Base-by-base conservation (phyloP, 441 rosid genomes). In the Gossypium schwendimanii region DNA sequence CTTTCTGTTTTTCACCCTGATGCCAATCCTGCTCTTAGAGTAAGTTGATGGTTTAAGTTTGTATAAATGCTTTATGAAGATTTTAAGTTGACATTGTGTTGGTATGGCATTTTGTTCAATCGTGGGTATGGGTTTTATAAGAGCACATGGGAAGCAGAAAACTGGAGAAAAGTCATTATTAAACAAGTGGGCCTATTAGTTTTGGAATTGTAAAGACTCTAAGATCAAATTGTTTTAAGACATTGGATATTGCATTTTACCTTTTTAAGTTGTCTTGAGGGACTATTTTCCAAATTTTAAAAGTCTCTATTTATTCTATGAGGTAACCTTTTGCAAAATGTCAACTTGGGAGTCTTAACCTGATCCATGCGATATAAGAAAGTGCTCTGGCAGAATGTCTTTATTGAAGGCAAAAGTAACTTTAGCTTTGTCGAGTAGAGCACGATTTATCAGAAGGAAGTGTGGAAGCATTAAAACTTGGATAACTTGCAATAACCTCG, bases 11-110 rank as follows among this genome's bases (percentile, higher is more conserved):
- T 93, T 81, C 99, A 95, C 77, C 99, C 98, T 18, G 99, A 95
- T 87, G 97, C 99, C 66, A 95, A 95, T 77, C 99, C 98, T 75
- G 95, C 99, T 75, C 91, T 95, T n/a, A 83, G 87, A 68, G 98
- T 93, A 78, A 75, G 94, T 86, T 79, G 55, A 47, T 66, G 23
- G 18, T 69, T 52, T 52, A 26, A 23, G 20, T 39, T 73, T 65
- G 63, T 23, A 54, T 8, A 36, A 63, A 31, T 62, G 41, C 44
- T 17, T 63, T 57, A 20, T 39, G 41, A 53, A 0, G n/a, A 63
- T 11, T 73, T 17, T 54, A 33, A 15, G 33, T 53, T 52, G 17
- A 73, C 60, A 3, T 6, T 18, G 8, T 33, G 20, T 69, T 20
- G 73, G 20, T 11, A 17, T 55, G 18, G 26, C 6, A 10, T 28